Evolutionary conservation across 2,329 filamentous ascomycete genomes (phyloP).

Genomic region (Alternaria tenuissima): DNA sequence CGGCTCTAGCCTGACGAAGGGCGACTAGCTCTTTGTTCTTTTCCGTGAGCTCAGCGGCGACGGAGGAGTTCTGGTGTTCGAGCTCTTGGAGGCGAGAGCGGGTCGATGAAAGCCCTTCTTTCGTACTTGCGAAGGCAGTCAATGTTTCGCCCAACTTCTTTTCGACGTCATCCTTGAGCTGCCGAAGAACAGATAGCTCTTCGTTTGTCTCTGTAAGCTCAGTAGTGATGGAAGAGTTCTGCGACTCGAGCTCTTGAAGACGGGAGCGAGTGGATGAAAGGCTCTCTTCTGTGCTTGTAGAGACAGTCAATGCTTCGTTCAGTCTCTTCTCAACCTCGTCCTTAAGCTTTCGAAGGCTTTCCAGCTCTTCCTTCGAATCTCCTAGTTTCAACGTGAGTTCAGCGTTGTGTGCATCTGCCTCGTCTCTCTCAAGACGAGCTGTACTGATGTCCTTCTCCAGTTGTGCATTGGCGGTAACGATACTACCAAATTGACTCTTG

Average conservation of each 20-base stretch:
- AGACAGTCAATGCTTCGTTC: conserved; percentile 6
- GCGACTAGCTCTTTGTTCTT: conserved; percentile 18
- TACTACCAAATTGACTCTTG: conserved; percentile 18
- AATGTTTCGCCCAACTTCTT: neutral
- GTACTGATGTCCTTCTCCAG: conserved; percentile 30
- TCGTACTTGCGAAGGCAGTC: neutral
- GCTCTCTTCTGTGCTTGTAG: conserved; percentile 14
- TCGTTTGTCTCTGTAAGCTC: conserved; percentile 8
- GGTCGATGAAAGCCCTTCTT: conserved; percentile 22
- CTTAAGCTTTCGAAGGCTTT: conserved; percentile 25
- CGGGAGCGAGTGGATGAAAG: conserved; percentile 17
- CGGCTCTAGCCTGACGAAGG: conserved; percentile 23
- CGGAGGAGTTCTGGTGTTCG: conserved; percentile 16
- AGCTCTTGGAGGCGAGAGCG: conserved; percentile 21
- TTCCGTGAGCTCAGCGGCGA: conserved; percentile 6
- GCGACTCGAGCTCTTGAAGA: conserved; percentile 9
- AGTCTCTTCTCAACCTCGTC: conserved; percentile 19
- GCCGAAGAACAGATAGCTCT: conserved; percentile 25
- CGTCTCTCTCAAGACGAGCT: conserved; percentile 18
- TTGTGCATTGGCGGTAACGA: conserved; percentile 15
- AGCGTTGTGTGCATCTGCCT: conserved; percentile 23
- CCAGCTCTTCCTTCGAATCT: conserved; percentile 19
- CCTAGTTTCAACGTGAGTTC: conserved; percentile 22
- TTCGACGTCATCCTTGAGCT: conserved; percentile 22
- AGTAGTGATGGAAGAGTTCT: conserved; percentile 13